Evolutionary conservation across 2,329 filamentous ascomycete species (phyloP).

Genomic region (Metarhizium guizhouense): DNA sequence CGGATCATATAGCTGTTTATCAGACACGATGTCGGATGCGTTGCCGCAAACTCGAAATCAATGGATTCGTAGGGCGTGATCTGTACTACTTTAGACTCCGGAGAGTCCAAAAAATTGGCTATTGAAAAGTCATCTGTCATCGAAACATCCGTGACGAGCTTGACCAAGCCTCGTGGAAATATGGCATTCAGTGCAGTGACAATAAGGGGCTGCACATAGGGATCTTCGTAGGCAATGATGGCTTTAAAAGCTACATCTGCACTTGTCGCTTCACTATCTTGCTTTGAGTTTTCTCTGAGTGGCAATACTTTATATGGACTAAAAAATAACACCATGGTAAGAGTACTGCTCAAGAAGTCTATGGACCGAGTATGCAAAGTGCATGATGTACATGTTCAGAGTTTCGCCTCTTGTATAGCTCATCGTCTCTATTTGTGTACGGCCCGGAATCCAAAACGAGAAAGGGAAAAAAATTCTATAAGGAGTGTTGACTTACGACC

Average conservation of each 20-base stretch:
- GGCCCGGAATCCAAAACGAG: slow-evolving; percentile 2
- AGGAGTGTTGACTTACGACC: slow-evolving; percentile 34
- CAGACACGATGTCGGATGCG: slow-evolving; percentile 52
- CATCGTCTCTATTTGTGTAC: slow-evolving; percentile 10
- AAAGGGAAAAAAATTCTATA: slow-evolving; percentile 5
- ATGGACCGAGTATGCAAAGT: slow-evolving; percentile 14
- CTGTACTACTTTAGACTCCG: slow-evolving; percentile 52
- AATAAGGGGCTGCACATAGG: slow-evolving; percentile 83
- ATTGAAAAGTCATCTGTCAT: slow-evolving; percentile 24
- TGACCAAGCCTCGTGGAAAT: slow-evolving; percentile 46
- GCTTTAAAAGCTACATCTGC: slow-evolving; percentile 39
- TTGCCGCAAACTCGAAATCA: slow-evolving; percentile 68
- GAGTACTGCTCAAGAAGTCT: slow-evolving; percentile 20
- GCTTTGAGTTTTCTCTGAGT: slow-evolving; percentile 11
- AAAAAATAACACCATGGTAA: slow-evolving; percentile 19
- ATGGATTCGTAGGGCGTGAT: slow-evolving; percentile 81
- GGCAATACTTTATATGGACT: slow-evolving; percentile 15
- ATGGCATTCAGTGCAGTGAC: slow-evolving; percentile 57
- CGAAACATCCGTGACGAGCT: slow-evolving; percentile 40
- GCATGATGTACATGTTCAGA: slow-evolving; percentile 19
- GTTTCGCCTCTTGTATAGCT: background rate
- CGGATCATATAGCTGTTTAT: slow-evolving; percentile 91
- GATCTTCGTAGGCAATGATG: slow-evolving; percentile 74
- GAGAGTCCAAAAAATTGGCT: slow-evolving; percentile 22
- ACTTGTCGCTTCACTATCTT: background rate